Conservation (phyloP, 2,329 filamentous ascomycete species). For the Aspergillus sp. region DNA sequence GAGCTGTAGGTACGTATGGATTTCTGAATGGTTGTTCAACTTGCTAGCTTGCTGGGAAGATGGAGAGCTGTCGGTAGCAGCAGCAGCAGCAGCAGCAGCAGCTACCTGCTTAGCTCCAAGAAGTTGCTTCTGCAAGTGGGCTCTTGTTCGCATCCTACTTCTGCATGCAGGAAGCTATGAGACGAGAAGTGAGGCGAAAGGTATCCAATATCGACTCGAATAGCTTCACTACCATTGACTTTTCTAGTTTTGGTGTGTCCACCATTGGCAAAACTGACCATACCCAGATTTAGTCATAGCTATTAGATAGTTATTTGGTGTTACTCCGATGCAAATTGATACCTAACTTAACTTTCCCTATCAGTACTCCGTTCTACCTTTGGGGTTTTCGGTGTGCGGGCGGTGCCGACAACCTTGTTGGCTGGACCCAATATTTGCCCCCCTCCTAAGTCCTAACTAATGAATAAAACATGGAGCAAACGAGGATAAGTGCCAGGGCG, state of each 20-base stretch:
- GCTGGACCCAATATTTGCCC: not conserved
- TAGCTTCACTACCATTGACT: not conserved
- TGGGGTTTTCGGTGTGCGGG: constrained; percentile 4
- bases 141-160: constrained; percentile 1
- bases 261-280: not conserved
- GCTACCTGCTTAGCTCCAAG: not conserved
- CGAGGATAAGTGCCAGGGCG: not conserved
- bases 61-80: not conserved
- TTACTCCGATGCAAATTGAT: not conserved
- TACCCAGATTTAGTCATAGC: not conserved
- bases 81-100: not conserved
- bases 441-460: not conserved
- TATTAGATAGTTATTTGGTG: not conserved
- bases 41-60: not conserved
- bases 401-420: constrained; percentile 3
- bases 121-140: not conserved
- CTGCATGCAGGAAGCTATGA: not conserved
- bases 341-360: not conserved
- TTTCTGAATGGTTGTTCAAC: no score
- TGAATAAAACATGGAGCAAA: not conserved
- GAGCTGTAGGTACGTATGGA: not conserved
- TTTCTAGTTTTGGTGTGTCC: not conserved
- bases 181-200: not conserved
- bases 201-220: not conserved
- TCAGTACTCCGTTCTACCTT: not conserved